Percentiles rank a stretch among this genome's conserved stretches.
Evolutionary conservation across 2,329 filamentous ascomycete genomes (phyloP).

Genomic region (Blastomyces emzantsi): DNA sequence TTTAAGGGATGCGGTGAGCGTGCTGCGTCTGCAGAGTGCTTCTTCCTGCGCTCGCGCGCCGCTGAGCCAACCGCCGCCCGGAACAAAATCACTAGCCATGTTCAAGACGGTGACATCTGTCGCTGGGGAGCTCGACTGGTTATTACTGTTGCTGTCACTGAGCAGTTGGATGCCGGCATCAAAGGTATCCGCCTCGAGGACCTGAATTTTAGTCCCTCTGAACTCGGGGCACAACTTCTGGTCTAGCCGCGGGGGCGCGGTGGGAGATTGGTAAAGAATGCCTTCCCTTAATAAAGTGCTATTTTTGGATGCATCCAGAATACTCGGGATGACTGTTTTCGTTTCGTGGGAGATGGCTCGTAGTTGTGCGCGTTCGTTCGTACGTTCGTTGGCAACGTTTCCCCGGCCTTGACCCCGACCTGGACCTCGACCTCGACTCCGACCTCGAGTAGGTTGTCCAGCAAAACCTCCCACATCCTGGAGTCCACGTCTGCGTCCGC

Average conservation of each 20-base stretch:
- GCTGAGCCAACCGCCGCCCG: slow-evolving; percentile 9
- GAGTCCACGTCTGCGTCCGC: not conserved
- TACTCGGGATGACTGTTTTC: not conserved
- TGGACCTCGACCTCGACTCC: not conserved
- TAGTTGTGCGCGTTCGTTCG: slow-evolving; percentile 1
- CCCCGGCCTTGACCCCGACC: not conserved
- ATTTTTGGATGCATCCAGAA: not conserved
- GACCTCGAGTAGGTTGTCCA: not conserved
- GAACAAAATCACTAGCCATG: slow-evolving; percentile 10
- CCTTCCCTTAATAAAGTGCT: slow-evolving; percentile 3
- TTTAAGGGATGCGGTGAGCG: slow-evolving; percentile 9
- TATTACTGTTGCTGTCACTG: not conserved
- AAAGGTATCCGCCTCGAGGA: slow-evolving; percentile 9
- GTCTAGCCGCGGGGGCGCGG: not conserved
- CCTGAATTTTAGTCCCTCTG: slow-evolving; percentile 3
- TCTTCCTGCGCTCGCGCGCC: slow-evolving; percentile 13
- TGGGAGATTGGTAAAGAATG: slow-evolving; percentile 4
- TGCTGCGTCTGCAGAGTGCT: slow-evolving; percentile 13
- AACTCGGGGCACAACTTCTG: slow-evolving; percentile 1
- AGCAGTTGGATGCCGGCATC: slow-evolving; percentile 5
- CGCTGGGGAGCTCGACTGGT: not conserved
- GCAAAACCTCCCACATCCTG: not conserved
- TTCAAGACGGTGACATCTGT: slow-evolving; percentile 11
- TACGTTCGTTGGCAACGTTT: not conserved
- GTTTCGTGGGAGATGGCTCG: slow-evolving; percentile 7